Conservation (phyloP, 2,329 filamentous ascomycete species). For the Nemania sp. region DNA sequence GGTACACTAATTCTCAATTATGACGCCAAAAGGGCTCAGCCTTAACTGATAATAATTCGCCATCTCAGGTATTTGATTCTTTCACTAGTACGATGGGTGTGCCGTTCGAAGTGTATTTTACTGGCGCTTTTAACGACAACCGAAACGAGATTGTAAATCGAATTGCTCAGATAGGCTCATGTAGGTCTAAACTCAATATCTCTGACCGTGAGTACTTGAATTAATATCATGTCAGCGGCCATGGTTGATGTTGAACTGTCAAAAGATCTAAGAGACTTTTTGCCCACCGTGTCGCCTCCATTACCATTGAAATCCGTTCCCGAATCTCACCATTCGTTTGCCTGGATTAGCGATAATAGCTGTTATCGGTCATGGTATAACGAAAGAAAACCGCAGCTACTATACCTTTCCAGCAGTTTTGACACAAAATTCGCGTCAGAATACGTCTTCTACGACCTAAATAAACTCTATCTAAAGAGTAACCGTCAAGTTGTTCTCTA, state of each 20-base stretch:
- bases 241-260: neutral
- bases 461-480: neutral
- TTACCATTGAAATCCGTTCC: neutral
- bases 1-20: neutral
- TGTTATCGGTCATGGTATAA: constrained; percentile 14
- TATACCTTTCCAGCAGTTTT: neutral
- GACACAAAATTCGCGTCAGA: constrained; percentile 4
- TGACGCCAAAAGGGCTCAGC: neutral
- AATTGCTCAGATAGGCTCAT: neutral
- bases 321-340: neutral
- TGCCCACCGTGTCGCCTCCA: neutral
- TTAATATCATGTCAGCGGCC: neutral
- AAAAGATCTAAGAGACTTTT: neutral
- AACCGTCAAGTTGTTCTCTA: constrained; percentile 10
- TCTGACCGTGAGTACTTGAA: neutral
- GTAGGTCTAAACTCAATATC: neutral
- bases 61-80: constrained; percentile 1
- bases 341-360: constrained; percentile 10
- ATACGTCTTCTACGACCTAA: constrained; percentile 9
- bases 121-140: neutral
- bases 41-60: neutral
- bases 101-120: constrained; percentile 8
- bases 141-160: neutral
- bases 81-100: constrained; percentile 11
- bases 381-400: constrained; percentile 4